Percentiles rank a stretch among this genome's conserved stretches.
phyloP scores from a whole-genome alignment of 2,329 filamentous ascomycete species.

The Aspergillus puulaauensis region DNA sequence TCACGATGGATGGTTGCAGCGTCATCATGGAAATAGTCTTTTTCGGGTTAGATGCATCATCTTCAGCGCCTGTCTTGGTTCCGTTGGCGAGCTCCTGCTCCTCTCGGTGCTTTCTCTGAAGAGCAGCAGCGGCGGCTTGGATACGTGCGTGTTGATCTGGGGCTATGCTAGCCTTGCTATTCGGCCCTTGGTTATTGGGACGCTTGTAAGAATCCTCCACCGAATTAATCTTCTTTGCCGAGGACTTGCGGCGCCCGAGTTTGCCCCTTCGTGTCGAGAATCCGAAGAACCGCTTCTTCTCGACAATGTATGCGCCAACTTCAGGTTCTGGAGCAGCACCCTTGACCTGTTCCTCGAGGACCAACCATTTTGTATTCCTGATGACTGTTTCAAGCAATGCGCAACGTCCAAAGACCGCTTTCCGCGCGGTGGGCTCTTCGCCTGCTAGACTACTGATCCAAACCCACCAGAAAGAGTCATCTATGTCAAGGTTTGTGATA shows the following conservation, averaged over 20 bases:
- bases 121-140: conserved; percentile 80
- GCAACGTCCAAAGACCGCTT: conserved; percentile 91
- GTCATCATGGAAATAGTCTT: conserved; percentile 92
- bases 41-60: conserved; percentile 52
- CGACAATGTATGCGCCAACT: conserved; percentile 83
- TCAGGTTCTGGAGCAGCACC: conserved; percentile 83
- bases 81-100: conserved; percentile 50
- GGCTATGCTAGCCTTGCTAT: conserved; percentile 80
- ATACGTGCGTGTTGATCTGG: conserved; percentile 92
- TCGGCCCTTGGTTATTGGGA: conserved; percentile 49
- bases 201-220: conserved; percentile 54
- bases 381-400: conserved; percentile 89
- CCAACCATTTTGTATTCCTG: conserved; percentile 77
- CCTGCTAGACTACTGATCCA: conserved; percentile 96
- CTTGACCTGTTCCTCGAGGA: conserved; percentile 95
- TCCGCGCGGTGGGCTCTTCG: conserved; percentile 81
- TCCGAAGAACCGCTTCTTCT: conserved; percentile 93
- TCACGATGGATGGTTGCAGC: conserved; percentile 78
- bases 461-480: conserved; percentile 99
- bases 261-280: conserved; percentile 71
- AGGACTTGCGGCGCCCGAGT: conserved; percentile 68
- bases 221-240: conserved; percentile 57
- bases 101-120: conserved; percentile 69
- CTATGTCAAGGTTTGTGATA: conserved; percentile 79
- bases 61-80: conserved; percentile 55